These are phyloP conservation scores for Dalbergia oliveri DNA, from an alignment of 306 rosid species.

Conservation along the genomic window DNA sequence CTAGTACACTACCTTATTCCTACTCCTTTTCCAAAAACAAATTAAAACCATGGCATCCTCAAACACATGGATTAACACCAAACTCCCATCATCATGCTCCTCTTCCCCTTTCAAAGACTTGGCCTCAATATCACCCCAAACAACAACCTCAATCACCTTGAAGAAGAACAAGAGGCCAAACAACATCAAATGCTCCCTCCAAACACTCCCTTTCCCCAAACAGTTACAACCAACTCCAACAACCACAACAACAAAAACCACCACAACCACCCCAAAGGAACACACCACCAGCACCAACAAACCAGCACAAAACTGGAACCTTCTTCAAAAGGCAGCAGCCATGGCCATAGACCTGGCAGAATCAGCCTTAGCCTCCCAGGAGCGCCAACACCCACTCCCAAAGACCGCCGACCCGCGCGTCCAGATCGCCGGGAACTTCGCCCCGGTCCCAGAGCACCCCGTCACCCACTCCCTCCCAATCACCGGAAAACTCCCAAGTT, in stretches of 20 bases:
- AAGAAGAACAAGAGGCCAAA: slow-evolving; percentile 1
- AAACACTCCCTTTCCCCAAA: slow-evolving; percentile 67
- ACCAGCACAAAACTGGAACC: slow-evolving; percentile 54
- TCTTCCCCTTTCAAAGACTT: slow-evolving; percentile 28
- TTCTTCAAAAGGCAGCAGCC: slow-evolving; percentile 64
- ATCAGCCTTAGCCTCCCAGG: slow-evolving; percentile 59
- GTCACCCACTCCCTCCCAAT: slow-evolving; percentile 55
- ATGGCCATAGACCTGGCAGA: slow-evolving; percentile 75
- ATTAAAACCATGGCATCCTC: slow-evolving; percentile 51
- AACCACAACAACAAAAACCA: slow-evolving; percentile 8
- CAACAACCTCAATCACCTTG: slow-evolving; percentile 40
- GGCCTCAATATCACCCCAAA: slow-evolving; percentile 35
- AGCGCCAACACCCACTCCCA: slow-evolving; percentile 71
- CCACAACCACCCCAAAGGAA: slow-evolving; percentile 36
- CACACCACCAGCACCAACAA: slow-evolving; percentile 18
- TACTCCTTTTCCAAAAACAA: slow-evolving; percentile 33
- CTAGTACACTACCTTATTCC: not conserved
- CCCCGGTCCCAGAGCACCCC: slow-evolving; percentile 81
- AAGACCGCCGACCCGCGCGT: slow-evolving; percentile 90
- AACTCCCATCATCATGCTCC: slow-evolving; percentile 30
- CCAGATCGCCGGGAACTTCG: slow-evolving; percentile 93
- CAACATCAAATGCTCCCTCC: slow-evolving; percentile 61
- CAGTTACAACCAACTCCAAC: slow-evolving; percentile 44
- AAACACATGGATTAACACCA: slow-evolving; percentile 48
- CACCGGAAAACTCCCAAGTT: slow-evolving; percentile 71